Evolutionary conservation across 192 early-diverging fungal genomes (phyloP).

Genomic region (Podila horticola): DNA sequence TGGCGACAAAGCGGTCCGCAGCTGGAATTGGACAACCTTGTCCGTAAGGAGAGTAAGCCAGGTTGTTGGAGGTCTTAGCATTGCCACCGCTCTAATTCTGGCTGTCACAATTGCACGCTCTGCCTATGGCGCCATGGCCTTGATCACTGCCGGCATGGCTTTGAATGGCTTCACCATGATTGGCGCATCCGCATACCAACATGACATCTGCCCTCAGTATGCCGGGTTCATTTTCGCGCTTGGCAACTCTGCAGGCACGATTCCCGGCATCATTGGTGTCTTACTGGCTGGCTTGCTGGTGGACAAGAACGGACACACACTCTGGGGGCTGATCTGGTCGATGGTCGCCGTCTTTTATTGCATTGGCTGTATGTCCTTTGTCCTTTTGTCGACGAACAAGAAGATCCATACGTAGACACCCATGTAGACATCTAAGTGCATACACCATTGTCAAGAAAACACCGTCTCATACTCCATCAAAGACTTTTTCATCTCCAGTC

Average conservation of each 20-base stretch:
- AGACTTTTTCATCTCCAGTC: too few relatives aligned
- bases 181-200: slow-evolving; percentile 47
- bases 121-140: slow-evolving; percentile 21
- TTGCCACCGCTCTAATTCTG: slow-evolving; percentile 35
- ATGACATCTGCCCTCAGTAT: slow-evolving; percentile 50
- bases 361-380: slow-evolving; percentile 20
- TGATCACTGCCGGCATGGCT: slow-evolving; percentile 45
- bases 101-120: slow-evolving; percentile 32
- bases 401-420: background rate
- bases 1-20: slow-evolving; percentile 37
- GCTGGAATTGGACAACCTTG: slow-evolving; percentile 25
- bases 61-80: slow-evolving; percentile 29
- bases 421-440: too few relatives aligned
- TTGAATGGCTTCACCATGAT: slow-evolving; percentile 46
- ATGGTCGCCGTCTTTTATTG: slow-evolving; percentile 30
- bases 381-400: slow-evolving; percentile 22
- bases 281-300: slow-evolving; percentile 40
- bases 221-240: slow-evolving; percentile 55
- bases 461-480: too few relatives aligned
- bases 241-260: slow-evolving; percentile 46
- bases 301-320: slow-evolving; percentile 12
- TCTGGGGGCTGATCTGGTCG: slow-evolving; percentile 47
- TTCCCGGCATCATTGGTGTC: slow-evolving; percentile 47
- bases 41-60: slow-evolving; percentile 33
- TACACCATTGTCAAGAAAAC: too few relatives aligned